Evolutionary conservation across 2,329 filamentous ascomycete genomes (phyloP).

Genomic region (Nakataea oryzae): DNA sequence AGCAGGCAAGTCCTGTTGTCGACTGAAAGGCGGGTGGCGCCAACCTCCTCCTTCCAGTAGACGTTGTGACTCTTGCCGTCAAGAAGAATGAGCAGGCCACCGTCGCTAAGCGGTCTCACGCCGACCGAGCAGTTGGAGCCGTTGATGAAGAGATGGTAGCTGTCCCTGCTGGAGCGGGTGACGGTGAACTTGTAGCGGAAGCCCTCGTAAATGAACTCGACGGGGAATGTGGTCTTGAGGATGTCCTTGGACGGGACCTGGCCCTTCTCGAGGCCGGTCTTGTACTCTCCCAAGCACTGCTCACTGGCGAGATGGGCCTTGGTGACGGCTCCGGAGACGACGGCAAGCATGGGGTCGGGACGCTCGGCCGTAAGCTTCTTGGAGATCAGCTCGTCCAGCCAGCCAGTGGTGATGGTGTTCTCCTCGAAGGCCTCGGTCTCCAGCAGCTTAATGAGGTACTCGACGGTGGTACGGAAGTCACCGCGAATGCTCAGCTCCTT

Average conservation of each 20-base stretch:
- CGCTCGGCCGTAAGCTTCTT: conserved; percentile 96
- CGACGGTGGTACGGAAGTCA: conserved; percentile 96
- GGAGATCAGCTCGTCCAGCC: conserved; percentile 96
- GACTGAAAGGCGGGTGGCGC: conserved; percentile 87
- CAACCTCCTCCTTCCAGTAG: conserved; percentile 99
- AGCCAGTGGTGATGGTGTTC: conserved; percentile 98
- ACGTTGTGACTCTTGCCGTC: conserved; percentile 93
- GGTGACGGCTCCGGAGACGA: conserved; percentile 88
- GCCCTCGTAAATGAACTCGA: conserved; percentile 98
- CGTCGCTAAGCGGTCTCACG: conserved; percentile 84
- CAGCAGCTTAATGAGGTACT: conserved; percentile 97
- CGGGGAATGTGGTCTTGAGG: conserved; percentile 91
- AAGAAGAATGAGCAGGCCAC: conserved; percentile 83
- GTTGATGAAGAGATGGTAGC: conserved; percentile 98
- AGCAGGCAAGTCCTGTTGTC: conserved; percentile 97
- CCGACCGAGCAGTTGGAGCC: conserved; percentile 93
- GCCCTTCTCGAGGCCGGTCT: conserved; percentile 83
- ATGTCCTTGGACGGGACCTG: conserved; percentile 96
- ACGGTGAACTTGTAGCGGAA: conserved; percentile 96
- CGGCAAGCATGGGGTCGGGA: conserved; percentile 85
- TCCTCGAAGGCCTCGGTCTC: conserved; percentile 98
- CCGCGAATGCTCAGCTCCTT: conserved; percentile 99
- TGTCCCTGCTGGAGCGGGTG: conserved; percentile 82
- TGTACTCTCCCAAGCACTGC: conserved; percentile 77
- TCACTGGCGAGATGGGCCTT: conserved; percentile 96